Percentiles rank a stretch among this genome's conserved stretches.
phyloP scores from a whole-genome alignment of 2,329 filamentous ascomycete species.

The Kalmusia sp. region DNA sequence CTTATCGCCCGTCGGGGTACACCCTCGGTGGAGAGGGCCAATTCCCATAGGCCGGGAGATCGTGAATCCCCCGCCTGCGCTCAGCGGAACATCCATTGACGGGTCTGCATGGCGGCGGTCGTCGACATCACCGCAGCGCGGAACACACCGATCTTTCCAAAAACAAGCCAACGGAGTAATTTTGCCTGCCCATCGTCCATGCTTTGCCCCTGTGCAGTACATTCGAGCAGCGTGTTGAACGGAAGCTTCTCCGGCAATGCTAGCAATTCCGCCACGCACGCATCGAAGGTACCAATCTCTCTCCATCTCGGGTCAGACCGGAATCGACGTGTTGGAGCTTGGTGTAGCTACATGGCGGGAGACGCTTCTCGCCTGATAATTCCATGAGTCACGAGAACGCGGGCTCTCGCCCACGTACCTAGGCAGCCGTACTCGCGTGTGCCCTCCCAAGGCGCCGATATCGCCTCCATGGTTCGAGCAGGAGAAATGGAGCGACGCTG shows the following conservation, averaged over 20 bases:
- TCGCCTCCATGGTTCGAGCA: slow-evolving; percentile 33
- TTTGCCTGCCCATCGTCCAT: neutral
- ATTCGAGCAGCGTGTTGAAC: too few relatives aligned
- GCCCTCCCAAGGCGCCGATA: slow-evolving; percentile 38
- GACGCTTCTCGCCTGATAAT: slow-evolving; percentile 25
- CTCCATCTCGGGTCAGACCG: slow-evolving; percentile 38
- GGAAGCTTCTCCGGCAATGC: slow-evolving; percentile 6
- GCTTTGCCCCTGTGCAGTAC: neutral
- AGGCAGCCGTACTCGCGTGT: slow-evolving; percentile 15
- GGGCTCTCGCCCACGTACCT: slow-evolving; percentile 28
- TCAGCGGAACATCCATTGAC: slow-evolving; percentile 26
- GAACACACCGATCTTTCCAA: slow-evolving; percentile 6
- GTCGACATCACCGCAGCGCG: slow-evolving; percentile 28
- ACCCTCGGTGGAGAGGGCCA: slow-evolving; percentile 28
- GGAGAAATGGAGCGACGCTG: slow-evolving; percentile 13
- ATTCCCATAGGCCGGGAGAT: slow-evolving; percentile 34
- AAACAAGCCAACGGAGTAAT: neutral
- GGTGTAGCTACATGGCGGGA: slow-evolving; percentile 20
- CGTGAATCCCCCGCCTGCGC: slow-evolving; percentile 26
- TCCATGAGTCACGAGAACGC: slow-evolving; percentile 47
- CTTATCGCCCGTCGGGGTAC: slow-evolving; percentile 36
- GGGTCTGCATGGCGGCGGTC: slow-evolving; percentile 16
- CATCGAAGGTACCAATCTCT: slow-evolving; percentile 13
- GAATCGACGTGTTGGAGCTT: slow-evolving; percentile 22
- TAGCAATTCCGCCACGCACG: slow-evolving; percentile 20